Evolutionary conservation across 1,284 basidiomycete species (phyloP).

Genomic region (Rhodotorula mucilaginosa): DNA sequence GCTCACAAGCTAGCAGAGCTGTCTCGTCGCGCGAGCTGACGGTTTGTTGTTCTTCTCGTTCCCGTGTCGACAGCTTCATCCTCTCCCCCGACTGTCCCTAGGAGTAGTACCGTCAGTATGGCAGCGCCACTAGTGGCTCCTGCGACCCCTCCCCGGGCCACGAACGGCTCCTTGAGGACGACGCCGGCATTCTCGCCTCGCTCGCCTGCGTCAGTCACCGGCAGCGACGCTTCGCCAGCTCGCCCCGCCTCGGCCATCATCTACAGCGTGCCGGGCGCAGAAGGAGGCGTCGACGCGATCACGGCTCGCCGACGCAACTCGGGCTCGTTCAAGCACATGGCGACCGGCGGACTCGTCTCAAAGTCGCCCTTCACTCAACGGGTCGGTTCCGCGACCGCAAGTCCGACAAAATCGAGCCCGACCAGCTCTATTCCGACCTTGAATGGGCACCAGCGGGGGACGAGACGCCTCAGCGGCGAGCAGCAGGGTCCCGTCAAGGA

Average conservation of each 20-base stretch:
- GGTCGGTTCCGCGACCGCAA: conserved; percentile 1
- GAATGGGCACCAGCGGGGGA: background rate
- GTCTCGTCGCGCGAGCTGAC: too few species aligned
- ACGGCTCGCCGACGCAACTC: conserved; percentile 25
- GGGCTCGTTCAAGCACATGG: conserved; percentile 39
- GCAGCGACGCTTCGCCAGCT: background rate
- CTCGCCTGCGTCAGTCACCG: background rate
- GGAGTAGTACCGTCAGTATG: background rate
- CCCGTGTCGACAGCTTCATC: background rate
- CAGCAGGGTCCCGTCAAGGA: conserved; percentile 28
- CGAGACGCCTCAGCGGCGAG: conserved; percentile 19
- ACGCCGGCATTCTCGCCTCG: conserved; percentile 4
- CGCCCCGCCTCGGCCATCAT: conserved; percentile 13
- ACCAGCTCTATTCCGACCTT: background rate
- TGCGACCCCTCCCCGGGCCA: background rate
- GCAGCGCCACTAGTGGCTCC: background rate
- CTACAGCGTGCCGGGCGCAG: conserved; percentile 28
- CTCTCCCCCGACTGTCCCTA: background rate
- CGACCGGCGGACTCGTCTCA: conserved; percentile 33
- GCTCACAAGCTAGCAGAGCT: too few species aligned
- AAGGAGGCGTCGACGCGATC: conserved; percentile 36
- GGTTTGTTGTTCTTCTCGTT: background rate
- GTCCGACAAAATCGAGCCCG: background rate
- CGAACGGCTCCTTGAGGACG: conserved; percentile 1
- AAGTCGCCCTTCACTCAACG: conserved; percentile 34